Evolutionary conservation across 2,329 filamentous ascomycete species (phyloP), one percentile per base, ranked within the genome.

Genomic region (Lojkania enalia): DNA sequence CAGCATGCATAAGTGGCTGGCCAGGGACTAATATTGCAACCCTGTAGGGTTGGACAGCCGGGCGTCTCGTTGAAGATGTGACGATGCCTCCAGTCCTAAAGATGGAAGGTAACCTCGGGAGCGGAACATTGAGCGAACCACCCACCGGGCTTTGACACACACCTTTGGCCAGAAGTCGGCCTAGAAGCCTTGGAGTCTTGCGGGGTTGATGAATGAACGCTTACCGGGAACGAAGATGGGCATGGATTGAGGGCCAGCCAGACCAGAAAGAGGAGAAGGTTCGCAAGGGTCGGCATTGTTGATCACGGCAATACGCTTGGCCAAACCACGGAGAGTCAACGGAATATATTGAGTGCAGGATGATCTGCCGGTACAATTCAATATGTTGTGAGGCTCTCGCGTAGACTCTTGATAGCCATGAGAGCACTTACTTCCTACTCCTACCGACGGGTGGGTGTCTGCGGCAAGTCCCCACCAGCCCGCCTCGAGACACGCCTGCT

Each of bases 1-100:
- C 47, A 49, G 37, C 13, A 13, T 50, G 55, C 53, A 54, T 55
- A 56, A 52, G 48, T 52, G 52, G 51, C 27, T 29, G 43, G 21
- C 40, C 30, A 41, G 42, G 18, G 18, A 42, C 18, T 41, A 49
- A 16, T 37, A 35, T 44, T 40, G 44, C 39, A 39, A 27, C 23
- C 16, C 19, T 32, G 25, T 27, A 6, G 35, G 11, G 11, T 27
- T 39, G 19, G 25, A 13, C 33, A 9, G 13, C 25, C n/a, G 15
- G 20, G 25, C 18, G 7, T 30, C 15, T 18, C 25, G 21, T 25
- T 14, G 21, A 13, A 20, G 12, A 13, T 2, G 35, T 23, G 41
- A 33, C 35, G 35, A 44, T 44, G 9, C 14, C 25, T 38, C 18
- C 41, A 25, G 5, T 4, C 20, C 7, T 20, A 15, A 14, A 21